A percentile compares a stretch with the other conserved stretches of the same genome.
phyloP scores from a whole-genome alignment of 2,329 filamentous ascomycete genomes.

The Incumbomyces delicatus region DNA sequence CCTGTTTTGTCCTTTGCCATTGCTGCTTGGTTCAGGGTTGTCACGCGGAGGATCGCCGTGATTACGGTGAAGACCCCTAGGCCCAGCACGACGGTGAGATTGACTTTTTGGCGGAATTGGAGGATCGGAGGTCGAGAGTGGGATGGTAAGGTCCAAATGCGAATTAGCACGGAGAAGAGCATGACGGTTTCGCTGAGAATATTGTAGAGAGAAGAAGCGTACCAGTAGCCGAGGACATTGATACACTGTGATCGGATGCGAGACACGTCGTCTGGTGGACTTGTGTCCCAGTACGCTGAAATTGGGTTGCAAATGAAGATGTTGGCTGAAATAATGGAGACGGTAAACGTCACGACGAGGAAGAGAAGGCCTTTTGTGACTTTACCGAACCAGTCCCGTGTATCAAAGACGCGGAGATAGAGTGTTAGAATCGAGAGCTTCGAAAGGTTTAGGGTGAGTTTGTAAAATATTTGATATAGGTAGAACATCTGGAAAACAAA shows the following conservation, averaged over 20 bases:
- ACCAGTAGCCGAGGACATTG: constrained; percentile 39
- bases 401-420: constrained; percentile 46
- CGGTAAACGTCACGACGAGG: constrained; percentile 38
- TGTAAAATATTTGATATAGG: constrained; percentile 45
- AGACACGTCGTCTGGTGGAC: constrained; percentile 11
- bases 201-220: constrained; percentile 35
- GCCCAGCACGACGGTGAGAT: constrained; percentile 35
- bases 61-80: constrained; percentile 22
- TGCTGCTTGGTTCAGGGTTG: constrained; percentile 24
- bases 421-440: constrained; percentile 45
- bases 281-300: constrained; percentile 36
- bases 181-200: constrained; percentile 28
- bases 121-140: constrained; percentile 13
- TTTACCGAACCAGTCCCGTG: constrained; percentile 35
- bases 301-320: constrained; percentile 45
- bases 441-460: constrained; percentile 44
- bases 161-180: constrained; percentile 26
- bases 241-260: constrained; percentile 34
- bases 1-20: constrained; percentile 19
- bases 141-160: constrained; percentile 23
- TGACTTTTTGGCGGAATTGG: constrained; percentile 37
- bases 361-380: constrained; percentile 34
- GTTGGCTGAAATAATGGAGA: constrained; percentile 37
- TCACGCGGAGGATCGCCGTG: constrained; percentile 25
- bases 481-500: constrained; percentile 36